Percentiles rank a stretch among this genome's conserved stretches.
Conservation (phyloP, 2,329 filamentous ascomycete species). For the Cladosporium austrohemisphaericum region DNA sequence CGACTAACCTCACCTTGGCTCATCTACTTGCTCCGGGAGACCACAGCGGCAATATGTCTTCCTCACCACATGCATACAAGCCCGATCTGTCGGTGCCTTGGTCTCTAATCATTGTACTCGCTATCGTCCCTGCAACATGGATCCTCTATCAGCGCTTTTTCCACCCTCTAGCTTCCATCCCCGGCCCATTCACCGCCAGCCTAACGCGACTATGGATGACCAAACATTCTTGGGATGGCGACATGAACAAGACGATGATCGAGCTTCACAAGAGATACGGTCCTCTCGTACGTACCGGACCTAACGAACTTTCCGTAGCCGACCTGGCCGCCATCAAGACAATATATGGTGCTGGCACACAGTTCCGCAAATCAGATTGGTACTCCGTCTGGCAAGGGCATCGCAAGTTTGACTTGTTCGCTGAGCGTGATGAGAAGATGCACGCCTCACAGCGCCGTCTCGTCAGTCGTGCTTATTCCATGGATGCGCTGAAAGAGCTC, state of each 20-base stretch:
- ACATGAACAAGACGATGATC: slow-evolving; percentile 25
- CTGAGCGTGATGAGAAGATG: slow-evolving; percentile 35
- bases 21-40: no score
- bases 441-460: slow-evolving; percentile 36
- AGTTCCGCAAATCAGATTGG: slow-evolving; percentile 41
- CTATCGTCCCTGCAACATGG: slow-evolving; percentile 17
- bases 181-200: slow-evolving; percentile 26
- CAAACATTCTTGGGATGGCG: slow-evolving; percentile 31
- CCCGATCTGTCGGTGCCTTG: background rate
- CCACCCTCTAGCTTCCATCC: slow-evolving; percentile 26
- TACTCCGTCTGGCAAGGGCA: slow-evolving; percentile 41
- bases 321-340: slow-evolving; percentile 28
- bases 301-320: slow-evolving; percentile 28
- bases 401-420: slow-evolving; percentile 39
- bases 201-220: slow-evolving; percentile 30
- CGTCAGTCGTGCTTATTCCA: slow-evolving; percentile 35
- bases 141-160: slow-evolving; percentile 26
- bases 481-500: slow-evolving; percentile 38
- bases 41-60: no score
- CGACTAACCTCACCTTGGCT: no score
- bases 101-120: slow-evolving; percentile 4
- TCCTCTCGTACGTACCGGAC: slow-evolving; percentile 30
- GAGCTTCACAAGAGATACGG: slow-evolving; percentile 30
- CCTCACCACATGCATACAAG: background rate
- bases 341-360: slow-evolving; percentile 37